A percentile compares a stretch with the other conserved stretches of the same genome.
phyloP scores from a whole-genome alignment of 2,329 filamentous ascomycete genomes.

The Paraphaeosphaeria sporulosa region DNA sequence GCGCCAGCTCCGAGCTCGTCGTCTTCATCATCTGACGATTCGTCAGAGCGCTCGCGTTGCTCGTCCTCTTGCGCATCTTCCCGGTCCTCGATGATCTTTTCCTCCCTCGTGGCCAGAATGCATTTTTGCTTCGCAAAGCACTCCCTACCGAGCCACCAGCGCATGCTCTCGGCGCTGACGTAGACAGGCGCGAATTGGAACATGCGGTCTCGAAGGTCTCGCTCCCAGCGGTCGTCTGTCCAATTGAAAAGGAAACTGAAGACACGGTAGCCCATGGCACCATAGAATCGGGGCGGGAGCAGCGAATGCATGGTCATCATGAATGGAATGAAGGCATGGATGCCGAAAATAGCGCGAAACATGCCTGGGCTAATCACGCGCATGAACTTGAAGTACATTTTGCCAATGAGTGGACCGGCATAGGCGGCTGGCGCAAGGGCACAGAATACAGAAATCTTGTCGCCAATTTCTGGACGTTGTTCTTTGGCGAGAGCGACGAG shows the following conservation, averaged over 20 bases:
- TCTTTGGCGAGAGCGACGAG: slow-evolving; percentile 89
- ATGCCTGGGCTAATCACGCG: slow-evolving; percentile 75
- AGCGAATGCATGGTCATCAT: slow-evolving; percentile 85
- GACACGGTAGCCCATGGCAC: slow-evolving; percentile 83
- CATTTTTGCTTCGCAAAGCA: slow-evolving; percentile 88
- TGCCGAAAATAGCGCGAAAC: slow-evolving; percentile 86
- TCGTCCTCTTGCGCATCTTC: slow-evolving; percentile 51
- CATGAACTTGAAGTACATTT: slow-evolving; percentile 94
- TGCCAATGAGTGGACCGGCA: slow-evolving; percentile 83
- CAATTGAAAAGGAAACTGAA: slow-evolving; percentile 91
- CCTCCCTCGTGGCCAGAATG: slow-evolving; percentile 80
- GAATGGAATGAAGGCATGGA: slow-evolving; percentile 90
- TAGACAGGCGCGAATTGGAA: slow-evolving; percentile 94
- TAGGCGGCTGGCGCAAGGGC: slow-evolving; percentile 90
- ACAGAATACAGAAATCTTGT: slow-evolving; percentile 87
- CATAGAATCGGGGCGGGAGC: slow-evolving; percentile 74
- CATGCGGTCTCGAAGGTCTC: slow-evolving; percentile 77
- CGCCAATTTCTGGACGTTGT: slow-evolving; percentile 83
- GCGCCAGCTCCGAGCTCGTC: slow-evolving; percentile 10
- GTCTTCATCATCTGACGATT: slow-evolving; percentile 27
- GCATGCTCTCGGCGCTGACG: slow-evolving; percentile 87
- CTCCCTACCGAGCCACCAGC: slow-evolving; percentile 92
- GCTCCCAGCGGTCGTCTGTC: slow-evolving; percentile 86
- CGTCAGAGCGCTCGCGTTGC: slow-evolving; percentile 21
- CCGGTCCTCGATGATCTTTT: slow-evolving; percentile 67